Base-by-base conservation (phyloP, 495 filamentous ascomycete genomes). In the Diplogelasinospora grovesii region DNA sequence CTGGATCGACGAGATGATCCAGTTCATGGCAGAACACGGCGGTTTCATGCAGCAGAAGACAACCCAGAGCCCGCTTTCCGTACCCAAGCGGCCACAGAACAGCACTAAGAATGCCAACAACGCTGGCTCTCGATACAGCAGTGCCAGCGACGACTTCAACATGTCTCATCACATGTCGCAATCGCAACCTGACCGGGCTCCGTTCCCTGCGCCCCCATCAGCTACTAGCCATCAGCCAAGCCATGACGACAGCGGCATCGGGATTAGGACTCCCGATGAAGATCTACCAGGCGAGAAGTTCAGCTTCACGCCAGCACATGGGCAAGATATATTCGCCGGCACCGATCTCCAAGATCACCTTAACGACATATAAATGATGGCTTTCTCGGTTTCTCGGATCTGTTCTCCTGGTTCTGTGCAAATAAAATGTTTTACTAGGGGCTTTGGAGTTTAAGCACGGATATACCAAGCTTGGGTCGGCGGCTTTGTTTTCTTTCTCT, bases 1-100 rank as follows among this genome's bases (percentile, higher is more conserved):
- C 37, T 98, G 89, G 71, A 77, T 98, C 38, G 90, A 96, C 57
- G 92, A 96, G 63, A 93, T 94, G 89, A 78, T 89, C 52, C 65
- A 81, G 25, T 97, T 92, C 77, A 71, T 93, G 49, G 89, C 87
- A 0, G 88, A 95, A 52, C 83, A 89, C 41, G 92, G 92, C 14
- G 92, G 92, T 0, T 96, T 96, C 57, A 78, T 96, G 71, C 76
- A 78, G 40, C 57, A 63, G 14, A 64, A 53, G 37, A 54, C 38
- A 19, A 46, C 48, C 5, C 18, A 49, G 20, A 30, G 50, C 28
- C 27, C 32, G n/a, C 45, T 53, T 5, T 22, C 26, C 15, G 40
- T 55, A 1, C 29, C 59, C 10, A 61, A 61, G 36, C 54, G 52
- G n/a, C n/a, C n/a, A n/a, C 56, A 60, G 25, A 35, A 36, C 1